Evolutionary conservation across 2,329 filamentous ascomycete species (phyloP), one percentile per base, ranked within the genome.

Genomic region (Diaporthe ilicicola): DNA sequence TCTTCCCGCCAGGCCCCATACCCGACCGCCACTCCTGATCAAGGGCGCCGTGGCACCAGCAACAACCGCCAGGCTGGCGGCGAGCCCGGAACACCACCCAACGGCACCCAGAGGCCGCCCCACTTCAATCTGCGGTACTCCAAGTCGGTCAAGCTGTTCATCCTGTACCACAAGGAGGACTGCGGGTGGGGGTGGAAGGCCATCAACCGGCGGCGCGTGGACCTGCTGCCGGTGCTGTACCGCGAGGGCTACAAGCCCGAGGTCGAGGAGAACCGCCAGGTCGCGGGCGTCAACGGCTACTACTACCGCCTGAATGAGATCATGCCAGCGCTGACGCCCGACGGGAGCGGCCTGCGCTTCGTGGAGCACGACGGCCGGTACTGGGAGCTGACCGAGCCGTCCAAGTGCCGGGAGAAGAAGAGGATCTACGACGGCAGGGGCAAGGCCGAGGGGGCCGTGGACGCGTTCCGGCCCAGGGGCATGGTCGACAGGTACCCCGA

Each of bases 231-330:
- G 2, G 42, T 65, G 32, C 65, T 73, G 29, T 61, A 71, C 27
- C 64, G 64, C 56, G 48, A 27, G 19, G 69, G 62, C 51, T 73
- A 73, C 64, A 70, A 73, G 64, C 69, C 59, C n/a, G 62, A 61
- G 32, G 65, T 73, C 34, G 72, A 73, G 67, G 55, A 70, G 50
- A 71, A 66, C 27, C 70, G 72, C 42, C 44, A 70, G 62, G 61
- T 72, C 15, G 56, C 59, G 7, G 72, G 72, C 24, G 65, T 73
- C 37, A 71, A 70, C 29, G 72, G 72, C 42, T 66, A 64, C 70
- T 69, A 64, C 53, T 71, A 74, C 51, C 72, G 72, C 22, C 66
- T 74, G 61, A 70, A 73, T 59, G 53, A 75, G 71, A 39, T 71
- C 53, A 72, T 68, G 77, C 75, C 17, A 66, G 65, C 27, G 70